Conservation (phyloP, 352 stramenopile species). For the Pythium aphanidermatum region DNA sequence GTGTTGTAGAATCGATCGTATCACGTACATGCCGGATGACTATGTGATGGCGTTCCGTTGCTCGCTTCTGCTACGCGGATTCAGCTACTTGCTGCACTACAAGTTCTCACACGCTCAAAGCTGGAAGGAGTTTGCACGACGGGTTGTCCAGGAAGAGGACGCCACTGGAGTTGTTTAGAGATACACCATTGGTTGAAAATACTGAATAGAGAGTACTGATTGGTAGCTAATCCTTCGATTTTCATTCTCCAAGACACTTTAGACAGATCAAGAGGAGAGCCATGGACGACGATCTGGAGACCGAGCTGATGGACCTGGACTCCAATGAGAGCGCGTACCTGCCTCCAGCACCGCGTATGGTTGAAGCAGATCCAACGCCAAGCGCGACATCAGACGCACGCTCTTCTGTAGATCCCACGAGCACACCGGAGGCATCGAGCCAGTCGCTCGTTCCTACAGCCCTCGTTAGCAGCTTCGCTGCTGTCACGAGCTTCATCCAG, state of each 20-base stretch:
- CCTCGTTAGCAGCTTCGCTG: background rate
- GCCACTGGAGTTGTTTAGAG: background rate
- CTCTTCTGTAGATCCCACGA: too few species aligned
- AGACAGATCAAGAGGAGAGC: background rate
- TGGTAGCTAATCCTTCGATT: too few species aligned
- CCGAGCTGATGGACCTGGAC: constrained; percentile 56
- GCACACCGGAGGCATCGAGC: too few species aligned
- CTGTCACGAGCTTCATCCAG: too few species aligned
- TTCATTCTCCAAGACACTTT: too few species aligned
- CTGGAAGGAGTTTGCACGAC: constrained; percentile 63
- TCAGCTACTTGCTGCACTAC: constrained; percentile 82
- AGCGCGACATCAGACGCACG: too few species aligned
- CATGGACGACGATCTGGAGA: constrained; percentile 41
- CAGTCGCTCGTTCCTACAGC: background rate
- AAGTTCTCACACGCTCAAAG: constrained; percentile 82
- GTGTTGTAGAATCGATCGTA: constrained; percentile 54
- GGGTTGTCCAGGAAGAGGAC: constrained; percentile 49
- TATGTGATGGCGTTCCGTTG: constrained; percentile 86
- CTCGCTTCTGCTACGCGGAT: constrained; percentile 78
- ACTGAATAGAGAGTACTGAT: too few species aligned
- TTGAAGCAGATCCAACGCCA: too few species aligned
- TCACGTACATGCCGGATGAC: constrained; percentile 78
- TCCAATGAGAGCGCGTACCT: constrained; percentile 58
- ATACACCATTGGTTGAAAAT: constrained; percentile 5
- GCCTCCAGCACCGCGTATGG: constrained; percentile 20